Base-by-base conservation (phyloP, 192 early-diverging fungal genomes). In the Chytriomyces hyalinus region DNA sequence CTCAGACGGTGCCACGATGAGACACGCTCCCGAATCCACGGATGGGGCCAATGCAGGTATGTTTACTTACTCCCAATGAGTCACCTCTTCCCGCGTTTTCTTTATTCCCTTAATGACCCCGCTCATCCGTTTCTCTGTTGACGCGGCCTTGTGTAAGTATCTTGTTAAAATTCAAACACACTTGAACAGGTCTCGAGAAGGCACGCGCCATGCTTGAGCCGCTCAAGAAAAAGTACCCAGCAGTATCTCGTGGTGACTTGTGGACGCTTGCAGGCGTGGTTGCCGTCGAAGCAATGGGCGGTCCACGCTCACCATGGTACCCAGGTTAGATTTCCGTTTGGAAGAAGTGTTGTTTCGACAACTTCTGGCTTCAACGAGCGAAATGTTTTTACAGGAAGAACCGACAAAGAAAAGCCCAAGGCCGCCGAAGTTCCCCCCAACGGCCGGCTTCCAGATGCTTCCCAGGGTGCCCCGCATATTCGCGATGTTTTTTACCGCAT, bases 241-340 rank as follows among this genome's bases (percentile, higher is more conserved):
- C 84, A 87, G 86, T 92, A 65, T 83, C 87, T 45, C 90, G 92
- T 79, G 91, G 88, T 49, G 91, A 92, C 82, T 80, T 92, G 67
- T 92, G 91, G 91, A 91, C 91, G 49, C 78, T 93, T 43, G 90
- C 91, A 44, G 92, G 91, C 43, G 84, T 83, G 65, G 84, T 86
- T 50, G 92, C 91, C 26, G 82, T 93, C 80, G 86, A 93, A 75
- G 75, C 72, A n/a, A 91, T 93, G 87, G 89, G 86, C 71, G 92
- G 92, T 2, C 92, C 92, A 71, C 74, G 70, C 28, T 84, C 91
- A 61, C 80, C 80, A 20, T 93, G 92, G 91, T 84, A 81, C 65
- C 74, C 81, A 60, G 88, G 86, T 79, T 66, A 13, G n/a, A 24
- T 17, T 74, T 72, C n/a, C 15, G 26, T 49, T 26, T 2, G 11